Conservation (phyloP, 129 eudicot genomes). For the Pseudognaphalium luteoalbum region DNA sequence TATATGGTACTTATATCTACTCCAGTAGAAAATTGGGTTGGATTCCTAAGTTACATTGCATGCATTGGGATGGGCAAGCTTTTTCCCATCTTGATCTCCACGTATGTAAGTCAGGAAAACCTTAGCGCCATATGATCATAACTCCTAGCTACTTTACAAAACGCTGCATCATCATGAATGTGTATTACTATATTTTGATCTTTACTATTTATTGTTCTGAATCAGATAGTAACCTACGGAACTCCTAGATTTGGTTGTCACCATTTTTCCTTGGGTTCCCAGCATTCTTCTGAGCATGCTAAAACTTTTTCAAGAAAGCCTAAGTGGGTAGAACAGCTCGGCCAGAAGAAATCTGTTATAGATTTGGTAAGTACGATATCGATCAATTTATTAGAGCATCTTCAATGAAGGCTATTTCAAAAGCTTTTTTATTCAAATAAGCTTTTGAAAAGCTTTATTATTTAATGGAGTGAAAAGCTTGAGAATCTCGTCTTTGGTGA, state of each 20-base stretch:
- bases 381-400: not conserved
- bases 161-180: not conserved
- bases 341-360: constrained; percentile 44
- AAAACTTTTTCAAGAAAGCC: constrained; percentile 54
- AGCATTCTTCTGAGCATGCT: constrained; percentile 34
- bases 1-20: constrained; percentile 32
- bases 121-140: constrained; percentile 26
- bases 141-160: not conserved
- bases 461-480: too few species aligned
- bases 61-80: constrained; percentile 58
- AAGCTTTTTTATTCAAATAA: too few species aligned
- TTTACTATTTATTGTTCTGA: constrained; percentile 29
- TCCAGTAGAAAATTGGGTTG: constrained; percentile 30
- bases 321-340: constrained; percentile 71
- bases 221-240: constrained; percentile 79
- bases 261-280: constrained; percentile 59
- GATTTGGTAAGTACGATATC: constrained; percentile 63
- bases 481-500: too few species aligned
- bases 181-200: constrained; percentile 11
- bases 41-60: constrained; percentile 68
- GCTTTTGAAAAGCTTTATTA: too few species aligned
- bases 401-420: too few species aligned
- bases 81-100: constrained; percentile 67
- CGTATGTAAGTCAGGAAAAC: constrained; percentile 86
- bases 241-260: constrained; percentile 82